Percentiles rank a stretch among this genome's conserved stretches.
These are phyloP conservation scores for Pestalotiopsis sp. DNA, from an alignment of 2,329 filamentous ascomycete genomes.

Conservation along the genomic window DNA sequence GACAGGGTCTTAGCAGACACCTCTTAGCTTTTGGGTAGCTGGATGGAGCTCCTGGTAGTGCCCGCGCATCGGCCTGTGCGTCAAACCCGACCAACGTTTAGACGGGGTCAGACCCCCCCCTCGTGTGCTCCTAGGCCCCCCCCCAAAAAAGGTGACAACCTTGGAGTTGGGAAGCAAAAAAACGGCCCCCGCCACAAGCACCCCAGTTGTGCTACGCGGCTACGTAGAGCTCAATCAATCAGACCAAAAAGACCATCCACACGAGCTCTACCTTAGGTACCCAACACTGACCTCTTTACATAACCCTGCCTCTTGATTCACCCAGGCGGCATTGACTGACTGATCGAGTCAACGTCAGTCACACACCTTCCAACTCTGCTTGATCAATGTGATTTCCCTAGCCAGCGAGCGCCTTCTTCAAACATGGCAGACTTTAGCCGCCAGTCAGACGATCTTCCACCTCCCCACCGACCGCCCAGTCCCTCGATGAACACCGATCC, in stretches of 20 bases:
- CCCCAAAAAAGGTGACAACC: not conserved
- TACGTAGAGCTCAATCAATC: not conserved
- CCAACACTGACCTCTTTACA: not conserved
- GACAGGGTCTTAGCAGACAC: not conserved
- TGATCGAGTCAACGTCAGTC: not conserved
- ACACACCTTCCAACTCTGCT: not conserved
- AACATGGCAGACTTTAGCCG: slow-evolving; percentile 33
- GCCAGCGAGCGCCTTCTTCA: not conserved
- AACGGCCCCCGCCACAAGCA: not conserved
- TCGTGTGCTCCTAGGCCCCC: not conserved
- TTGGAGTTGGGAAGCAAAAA: not conserved
- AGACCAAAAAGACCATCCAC: not conserved
- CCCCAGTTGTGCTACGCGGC: not conserved
- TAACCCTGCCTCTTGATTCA: not conserved
- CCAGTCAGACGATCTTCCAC: slow-evolving; percentile 27
- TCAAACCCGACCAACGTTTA: not conserved
- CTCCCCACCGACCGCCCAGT: slow-evolving; percentile 21
- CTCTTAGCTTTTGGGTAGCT: not conserved
- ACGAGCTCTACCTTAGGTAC: not conserved
- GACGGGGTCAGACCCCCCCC: not conserved
- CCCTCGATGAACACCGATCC: slow-evolving; percentile 31
- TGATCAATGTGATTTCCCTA: slow-evolving; percentile 3
- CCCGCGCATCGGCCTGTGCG: not conserved
- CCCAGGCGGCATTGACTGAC: not conserved
- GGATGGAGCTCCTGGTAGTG: not conserved